phyloP scores from a whole-genome alignment of 768 basidiomycete genomes.

The Russula sp. region DNA sequence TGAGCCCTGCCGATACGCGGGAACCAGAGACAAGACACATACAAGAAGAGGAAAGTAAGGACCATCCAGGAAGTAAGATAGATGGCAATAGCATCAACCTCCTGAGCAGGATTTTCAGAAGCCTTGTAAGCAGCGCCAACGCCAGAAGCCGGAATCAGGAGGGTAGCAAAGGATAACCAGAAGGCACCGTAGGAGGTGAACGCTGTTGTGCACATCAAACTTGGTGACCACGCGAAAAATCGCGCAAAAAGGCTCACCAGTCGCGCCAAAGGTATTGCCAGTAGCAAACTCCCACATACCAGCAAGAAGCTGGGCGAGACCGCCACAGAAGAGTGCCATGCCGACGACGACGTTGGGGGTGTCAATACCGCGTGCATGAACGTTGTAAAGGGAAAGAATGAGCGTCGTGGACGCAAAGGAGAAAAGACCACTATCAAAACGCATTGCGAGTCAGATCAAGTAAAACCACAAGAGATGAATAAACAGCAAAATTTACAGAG shows the following conservation, averaged over 20 bases:
- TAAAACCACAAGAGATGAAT: conserved; percentile 9
- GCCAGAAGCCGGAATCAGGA: conserved; percentile 66
- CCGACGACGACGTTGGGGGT: conserved; percentile 71
- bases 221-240: neutral
- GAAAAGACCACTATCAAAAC: conserved; percentile 70
- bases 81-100: conserved; percentile 61
- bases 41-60: conserved; percentile 66
- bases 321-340: conserved; percentile 82
- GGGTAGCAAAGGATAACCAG: conserved; percentile 78
- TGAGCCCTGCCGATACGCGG: neutral
- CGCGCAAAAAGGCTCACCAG: conserved; percentile 42
- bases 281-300: conserved; percentile 69
- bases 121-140: conserved; percentile 47
- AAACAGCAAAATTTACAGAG: conserved; percentile 37
- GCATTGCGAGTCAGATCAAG: conserved; percentile 31
- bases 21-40: conserved; percentile 26
- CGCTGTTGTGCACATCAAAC: conserved; percentile 35
- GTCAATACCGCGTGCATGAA: conserved; percentile 45
- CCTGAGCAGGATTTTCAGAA: conserved; percentile 29
- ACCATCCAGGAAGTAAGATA: conserved; percentile 71
- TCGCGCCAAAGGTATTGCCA: conserved; percentile 66
- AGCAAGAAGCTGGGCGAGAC: conserved; percentile 78
- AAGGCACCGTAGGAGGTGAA: conserved; percentile 83
- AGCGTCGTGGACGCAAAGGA: conserved; percentile 82
- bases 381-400: conserved; percentile 71